These are phyloP conservation scores for Coffea humblotiana DNA, from an alignment of 305 asterid genomes.

Conservation along the genomic window DNA sequence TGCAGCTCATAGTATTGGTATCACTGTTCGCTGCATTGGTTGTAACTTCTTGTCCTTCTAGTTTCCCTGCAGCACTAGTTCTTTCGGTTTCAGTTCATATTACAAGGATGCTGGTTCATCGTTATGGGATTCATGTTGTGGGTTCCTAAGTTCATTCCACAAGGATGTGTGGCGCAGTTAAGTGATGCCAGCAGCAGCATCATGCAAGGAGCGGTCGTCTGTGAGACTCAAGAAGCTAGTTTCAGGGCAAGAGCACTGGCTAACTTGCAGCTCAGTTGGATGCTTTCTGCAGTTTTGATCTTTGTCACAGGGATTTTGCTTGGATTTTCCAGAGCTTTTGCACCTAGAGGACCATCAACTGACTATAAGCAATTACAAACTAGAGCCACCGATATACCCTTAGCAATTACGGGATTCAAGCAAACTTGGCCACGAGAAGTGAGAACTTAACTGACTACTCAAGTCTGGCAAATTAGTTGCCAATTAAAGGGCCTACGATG, in stretches of 20 bases:
- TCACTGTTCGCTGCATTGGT: constrained; percentile 58
- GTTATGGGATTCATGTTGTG: constrained; percentile 73
- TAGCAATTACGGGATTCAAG: constrained; percentile 35
- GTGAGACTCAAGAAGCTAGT: constrained; percentile 31
- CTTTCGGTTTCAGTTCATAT: constrained; percentile 58
- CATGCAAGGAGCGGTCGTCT: constrained; percentile 33
- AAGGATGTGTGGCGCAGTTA: constrained; percentile 45
- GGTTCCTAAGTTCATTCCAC: constrained; percentile 50
- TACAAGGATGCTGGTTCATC: constrained; percentile 78
- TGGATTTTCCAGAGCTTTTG: constrained; percentile 32
- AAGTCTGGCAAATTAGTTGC: not conserved
- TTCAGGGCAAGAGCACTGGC: constrained; percentile 57
- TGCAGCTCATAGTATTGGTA: constrained; percentile 62
- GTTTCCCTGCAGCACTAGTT: constrained; percentile 55
- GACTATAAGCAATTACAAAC: constrained; percentile 53
- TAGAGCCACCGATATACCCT: constrained; percentile 32
- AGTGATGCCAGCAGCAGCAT: constrained; percentile 16
- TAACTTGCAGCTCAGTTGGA: constrained; percentile 78
- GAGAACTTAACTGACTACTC: not conserved
- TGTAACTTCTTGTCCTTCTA: constrained; percentile 42
- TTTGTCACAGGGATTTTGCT: constrained; percentile 36
- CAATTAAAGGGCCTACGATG: not conserved
- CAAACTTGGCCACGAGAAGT: constrained; percentile 32
- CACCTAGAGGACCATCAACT: constrained; percentile 30
- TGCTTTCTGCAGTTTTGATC: constrained; percentile 49